Evolutionary conservation across 257 asterid species (phyloP), one percentile per base, ranked within the genome.

Genomic region (Lycium ferocissimum): DNA sequence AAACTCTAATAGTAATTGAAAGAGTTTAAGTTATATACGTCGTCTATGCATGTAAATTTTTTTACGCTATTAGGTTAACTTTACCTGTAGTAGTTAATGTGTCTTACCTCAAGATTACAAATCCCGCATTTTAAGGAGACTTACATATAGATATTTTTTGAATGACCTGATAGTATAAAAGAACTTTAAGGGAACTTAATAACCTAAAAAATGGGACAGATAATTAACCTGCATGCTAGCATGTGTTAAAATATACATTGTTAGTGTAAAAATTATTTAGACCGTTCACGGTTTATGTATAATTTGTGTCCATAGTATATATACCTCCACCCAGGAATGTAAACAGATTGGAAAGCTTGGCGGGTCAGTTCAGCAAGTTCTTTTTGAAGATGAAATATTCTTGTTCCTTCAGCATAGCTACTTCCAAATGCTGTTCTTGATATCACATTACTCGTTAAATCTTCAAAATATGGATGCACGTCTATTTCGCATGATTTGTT

Each of bases 281-380:
- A 40, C 45, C 45, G 45, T 40, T 40, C 4, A 6, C 33, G 33
- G 33, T 26, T 26, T 26, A 40, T 40, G 45, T 2, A 40, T 40
- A 40, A 40, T 40, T 40, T 40, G 45, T 3, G 45, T 40, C 45
- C 45, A 40, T 40, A 49, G 56, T 49, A 49, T 49, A 49, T 49
- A 59, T n/a, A 92, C 97, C 94, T 91, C 90, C 88, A 87, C 17
- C 95, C 97, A 2, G 96, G 96, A 71, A 92, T 61, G 18, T 89
- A 91, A 56, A 90, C 91, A 0, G 91, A 88, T 38, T 90, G 88
- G 76, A 91, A 40, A 80, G 88, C 87, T 75, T 89, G 91, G 10
- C 91, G 91, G 0, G 91, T 87, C 75, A 91, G 91, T 80, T 90
- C 89, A 0, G 94, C 91, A 61, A 90, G 92, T 86, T 93, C 94